Evolutionary conservation across 129 eudicot genomes (phyloP).

Genomic region (Flaveria sonorensis): DNA sequence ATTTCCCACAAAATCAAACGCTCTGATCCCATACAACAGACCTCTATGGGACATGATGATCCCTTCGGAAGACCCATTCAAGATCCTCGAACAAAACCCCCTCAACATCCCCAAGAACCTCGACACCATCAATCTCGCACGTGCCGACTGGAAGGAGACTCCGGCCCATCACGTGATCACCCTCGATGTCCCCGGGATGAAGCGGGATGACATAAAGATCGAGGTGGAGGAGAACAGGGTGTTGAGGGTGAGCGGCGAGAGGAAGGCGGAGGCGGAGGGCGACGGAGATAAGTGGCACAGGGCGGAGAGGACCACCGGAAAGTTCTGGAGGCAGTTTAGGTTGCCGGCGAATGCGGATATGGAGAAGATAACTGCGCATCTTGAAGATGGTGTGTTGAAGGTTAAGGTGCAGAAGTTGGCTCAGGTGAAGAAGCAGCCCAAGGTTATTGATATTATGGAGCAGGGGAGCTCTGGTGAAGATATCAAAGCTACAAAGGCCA

Average conservation of each 20-base stretch:
- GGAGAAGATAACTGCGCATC: constrained; percentile 41
- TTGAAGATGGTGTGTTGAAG: constrained; percentile 50
- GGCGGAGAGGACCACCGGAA: constrained; percentile 53
- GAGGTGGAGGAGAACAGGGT: constrained; percentile 56
- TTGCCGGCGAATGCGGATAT: constrained; percentile 50
- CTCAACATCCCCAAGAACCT: constrained; percentile 34
- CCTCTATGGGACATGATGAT: constrained; percentile 40
- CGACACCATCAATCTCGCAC: constrained; percentile 40
- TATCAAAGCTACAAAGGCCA: constrained; percentile 26
- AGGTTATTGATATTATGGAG: constrained; percentile 37
- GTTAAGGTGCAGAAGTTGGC: constrained; percentile 42
- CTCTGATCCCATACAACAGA: constrained; percentile 36
- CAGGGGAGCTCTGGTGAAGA: constrained; percentile 29
- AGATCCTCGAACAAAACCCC: constrained; percentile 47
- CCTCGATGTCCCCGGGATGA: constrained; percentile 51
- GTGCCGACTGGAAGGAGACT: constrained; percentile 60
- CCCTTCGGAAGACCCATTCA: constrained; percentile 49
- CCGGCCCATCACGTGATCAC: constrained; percentile 37
- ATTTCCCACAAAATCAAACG: constrained; percentile 9
- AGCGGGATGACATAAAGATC: constrained; percentile 45
- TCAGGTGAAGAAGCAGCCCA: constrained; percentile 41
- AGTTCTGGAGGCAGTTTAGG: constrained; percentile 56
- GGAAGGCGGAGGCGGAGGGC: constrained; percentile 37
- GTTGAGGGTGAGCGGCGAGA: constrained; percentile 45
- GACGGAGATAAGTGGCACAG: constrained; percentile 55